phyloP scores from a whole-genome alignment of 768 basidiomycete species.

The Pulveroboletus sp. region DNA sequence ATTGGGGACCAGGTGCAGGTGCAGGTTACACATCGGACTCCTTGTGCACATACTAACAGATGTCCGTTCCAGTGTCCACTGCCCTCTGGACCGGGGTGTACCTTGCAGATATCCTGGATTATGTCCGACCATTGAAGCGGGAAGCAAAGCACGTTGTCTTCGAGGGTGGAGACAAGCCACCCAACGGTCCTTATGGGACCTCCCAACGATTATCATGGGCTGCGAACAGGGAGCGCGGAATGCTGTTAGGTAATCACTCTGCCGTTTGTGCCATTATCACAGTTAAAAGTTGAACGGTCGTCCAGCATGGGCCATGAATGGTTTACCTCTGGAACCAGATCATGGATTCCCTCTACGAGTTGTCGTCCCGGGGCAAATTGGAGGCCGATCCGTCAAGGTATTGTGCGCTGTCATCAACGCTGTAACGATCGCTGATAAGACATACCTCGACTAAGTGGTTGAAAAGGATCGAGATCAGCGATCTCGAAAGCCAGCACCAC shows the following conservation, averaged over 20 bases:
- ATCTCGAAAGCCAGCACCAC: slow-evolving; percentile 50
- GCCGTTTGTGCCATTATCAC: not conserved
- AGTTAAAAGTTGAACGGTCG: not conserved
- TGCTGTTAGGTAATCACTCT: slow-evolving; percentile 39
- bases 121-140: slow-evolving; percentile 36
- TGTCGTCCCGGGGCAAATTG: slow-evolving; percentile 60
- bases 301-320: slow-evolving; percentile 56
- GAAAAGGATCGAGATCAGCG: slow-evolving; percentile 47
- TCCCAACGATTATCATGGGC: slow-evolving; percentile 46
- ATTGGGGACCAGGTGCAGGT: slow-evolving; percentile 50
- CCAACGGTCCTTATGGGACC: slow-evolving; percentile 61
- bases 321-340: slow-evolving; percentile 53
- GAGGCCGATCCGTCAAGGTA: slow-evolving; percentile 50
- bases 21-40: not conserved
- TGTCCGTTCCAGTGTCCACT: slow-evolving; percentile 37
- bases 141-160: slow-evolving; percentile 51
- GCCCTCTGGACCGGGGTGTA: slow-evolving; percentile 60
- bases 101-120: slow-evolving; percentile 49
- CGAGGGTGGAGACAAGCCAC: slow-evolving; percentile 54
- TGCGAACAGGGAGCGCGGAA: slow-evolving; percentile 41
- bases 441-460: slow-evolving; percentile 54
- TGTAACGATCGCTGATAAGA: not conserved
- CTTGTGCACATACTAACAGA: not conserved
- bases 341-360: slow-evolving; percentile 66
- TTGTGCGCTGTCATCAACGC: not conserved